Conservation (phyloP, 306 rosid genomes). For the Cicer judaicum region DNA sequence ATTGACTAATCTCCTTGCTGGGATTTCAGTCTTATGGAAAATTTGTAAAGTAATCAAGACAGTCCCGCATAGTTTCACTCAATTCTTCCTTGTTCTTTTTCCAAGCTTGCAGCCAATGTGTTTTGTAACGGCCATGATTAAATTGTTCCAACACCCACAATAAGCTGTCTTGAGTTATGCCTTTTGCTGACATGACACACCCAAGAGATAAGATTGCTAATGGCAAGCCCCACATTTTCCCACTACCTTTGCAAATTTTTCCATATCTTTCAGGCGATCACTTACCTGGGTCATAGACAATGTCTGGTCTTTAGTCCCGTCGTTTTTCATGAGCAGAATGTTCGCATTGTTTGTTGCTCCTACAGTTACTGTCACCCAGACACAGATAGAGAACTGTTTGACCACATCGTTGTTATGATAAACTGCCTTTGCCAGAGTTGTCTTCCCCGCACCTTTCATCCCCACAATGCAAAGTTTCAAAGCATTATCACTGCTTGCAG, state of each 20-base stretch:
- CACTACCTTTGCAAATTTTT: conserved; percentile 38
- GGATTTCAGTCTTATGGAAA: conserved; percentile 52
- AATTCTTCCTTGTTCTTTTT: neutral
- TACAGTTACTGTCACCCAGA: conserved; percentile 39
- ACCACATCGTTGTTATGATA: conserved; percentile 20
- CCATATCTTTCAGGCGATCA: conserved; percentile 21
- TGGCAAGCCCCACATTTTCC: conserved; percentile 50
- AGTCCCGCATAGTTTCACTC: neutral
- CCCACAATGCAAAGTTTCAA: conserved; percentile 47
- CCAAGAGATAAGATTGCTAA: conserved; percentile 40
- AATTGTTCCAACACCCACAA: conserved; percentile 9
- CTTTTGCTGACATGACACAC: conserved; percentile 27
- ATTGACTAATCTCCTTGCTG: conserved; percentile 49
- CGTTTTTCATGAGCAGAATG: conserved; percentile 35
- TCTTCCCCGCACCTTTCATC: conserved; percentile 57
- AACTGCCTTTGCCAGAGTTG: conserved; percentile 49
- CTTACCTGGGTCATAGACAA: neutral
- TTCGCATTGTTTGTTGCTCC: conserved; percentile 16
- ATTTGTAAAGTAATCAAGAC: conserved; percentile 44
- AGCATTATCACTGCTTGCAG: neutral
- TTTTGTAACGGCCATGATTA: conserved; percentile 14
- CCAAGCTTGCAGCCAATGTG: conserved; percentile 33
- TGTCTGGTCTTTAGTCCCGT: conserved; percentile 15
- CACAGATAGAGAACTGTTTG: conserved; percentile 36
- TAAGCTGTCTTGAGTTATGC: neutral